Base-by-base conservation (phyloP, 2,329 filamentous ascomycete species). In the Trichoderma sp. region DNA sequence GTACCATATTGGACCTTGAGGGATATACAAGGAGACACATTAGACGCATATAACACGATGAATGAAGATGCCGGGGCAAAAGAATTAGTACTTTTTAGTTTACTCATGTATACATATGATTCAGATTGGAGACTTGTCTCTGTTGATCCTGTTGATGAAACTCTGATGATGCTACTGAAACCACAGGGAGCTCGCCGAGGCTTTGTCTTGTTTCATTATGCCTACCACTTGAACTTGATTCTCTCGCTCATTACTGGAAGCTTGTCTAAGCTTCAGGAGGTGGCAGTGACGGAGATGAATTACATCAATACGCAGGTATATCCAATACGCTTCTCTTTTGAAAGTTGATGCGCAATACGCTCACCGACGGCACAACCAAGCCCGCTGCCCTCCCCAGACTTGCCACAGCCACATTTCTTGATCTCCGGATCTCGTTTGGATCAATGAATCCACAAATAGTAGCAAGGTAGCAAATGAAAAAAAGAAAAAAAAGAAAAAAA, bases 1-100 rank as follows among this genome's bases (percentile, higher is more conserved):
- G 68, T 56, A 62, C 66, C 66, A 67, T 60, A 59, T 60, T 58
- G 58, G 47, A 43, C 52, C 53, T 58, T 63, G 58, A 35, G 58
- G 31, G 49, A 66, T 70, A 68, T 71, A 65, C 65, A 60, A 71
- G 56, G 57, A 52, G 58, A 49, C 10, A 43, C 58, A 62, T 68
- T 55, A 64, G 61, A 64, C 24, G 37, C 61, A 56, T 64, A 56
- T 56, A 64, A 53, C 61, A 52, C 24, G 52, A 53, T 52, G 61
- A 27, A 53, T 52, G 61, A 27, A 64, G 21, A 40, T 40, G 49
- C 43, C 29, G 59, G 47, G 63, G 52, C 40, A 33, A 57, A 53
- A 60, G 21, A 53, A 33, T 47, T 53, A n/a, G 5, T 43, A 43
- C 40, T n/a, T 43, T n/a, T 43, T 43, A 43, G 40, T 43, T n/a